phyloP scores from a whole-genome alignment of 1,139 yeast species.

The Hyphopichia fennica region DNA sequence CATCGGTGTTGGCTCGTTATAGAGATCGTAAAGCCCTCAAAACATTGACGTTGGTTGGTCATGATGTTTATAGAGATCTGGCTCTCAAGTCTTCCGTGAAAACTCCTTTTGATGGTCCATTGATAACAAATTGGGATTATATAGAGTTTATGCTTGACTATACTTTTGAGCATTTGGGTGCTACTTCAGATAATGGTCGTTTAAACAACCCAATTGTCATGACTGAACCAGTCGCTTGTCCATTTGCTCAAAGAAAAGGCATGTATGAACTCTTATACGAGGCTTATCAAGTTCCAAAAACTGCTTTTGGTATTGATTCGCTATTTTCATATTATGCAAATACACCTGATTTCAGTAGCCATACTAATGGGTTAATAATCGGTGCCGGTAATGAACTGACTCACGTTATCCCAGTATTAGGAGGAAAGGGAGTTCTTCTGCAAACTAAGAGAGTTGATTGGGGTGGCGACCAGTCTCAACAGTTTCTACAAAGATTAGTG shows the following conservation, averaged over 20 bases:
- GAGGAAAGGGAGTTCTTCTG: constrained; percentile 62
- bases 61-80: constrained; percentile 74
- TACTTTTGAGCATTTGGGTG: constrained; percentile 76
- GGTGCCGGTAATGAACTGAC: constrained; percentile 85
- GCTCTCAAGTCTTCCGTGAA: constrained; percentile 66
- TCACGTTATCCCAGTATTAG: constrained; percentile 74
- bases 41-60: constrained; percentile 75
- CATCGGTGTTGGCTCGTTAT: constrained; percentile 68
- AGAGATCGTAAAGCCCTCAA: constrained; percentile 73
- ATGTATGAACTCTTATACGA: constrained; percentile 85
- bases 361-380: constrained; percentile 65
- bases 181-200: constrained; percentile 47
- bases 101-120: constrained; percentile 84
- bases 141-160: constrained; percentile 83
- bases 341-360: constrained; percentile 30
- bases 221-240: constrained; percentile 74
- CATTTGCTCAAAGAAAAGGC: constrained; percentile 65
- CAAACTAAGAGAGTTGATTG: constrained; percentile 83
- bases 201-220: constrained; percentile 81
- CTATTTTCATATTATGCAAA: constrained; percentile 70
- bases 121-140: constrained; percentile 90
- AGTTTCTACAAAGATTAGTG: constrained; percentile 61
- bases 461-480: constrained; percentile 82
- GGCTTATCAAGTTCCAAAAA: constrained; percentile 71
- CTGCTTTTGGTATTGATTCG: constrained; percentile 79